These are phyloP conservation scores for Termitomyces sp. DNA, from an alignment of 768 basidiomycete species.

Conservation along the genomic window DNA sequence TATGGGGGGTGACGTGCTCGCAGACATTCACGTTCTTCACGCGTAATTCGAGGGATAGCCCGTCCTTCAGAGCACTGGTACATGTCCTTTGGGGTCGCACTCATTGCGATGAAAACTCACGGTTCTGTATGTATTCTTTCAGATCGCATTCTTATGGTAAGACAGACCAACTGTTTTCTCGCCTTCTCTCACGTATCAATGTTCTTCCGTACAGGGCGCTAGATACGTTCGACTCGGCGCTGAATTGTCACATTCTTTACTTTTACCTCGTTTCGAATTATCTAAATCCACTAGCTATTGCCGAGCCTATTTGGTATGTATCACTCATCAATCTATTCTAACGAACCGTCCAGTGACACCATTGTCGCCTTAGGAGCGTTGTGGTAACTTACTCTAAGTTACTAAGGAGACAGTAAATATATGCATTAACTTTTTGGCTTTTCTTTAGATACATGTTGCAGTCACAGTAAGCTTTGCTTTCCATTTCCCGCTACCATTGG, in stretches of 20 bases:
- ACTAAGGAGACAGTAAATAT: neutral
- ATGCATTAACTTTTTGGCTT: neutral
- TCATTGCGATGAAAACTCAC: neutral
- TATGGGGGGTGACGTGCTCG: conserved; percentile 54
- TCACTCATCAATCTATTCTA: neutral
- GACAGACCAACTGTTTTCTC: neutral
- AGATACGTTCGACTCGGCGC: conserved; percentile 50
- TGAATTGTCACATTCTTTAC: conserved; percentile 53
- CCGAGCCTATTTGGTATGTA: conserved; percentile 43
- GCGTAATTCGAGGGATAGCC: conserved; percentile 26
- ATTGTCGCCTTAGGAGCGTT: conserved; percentile 35
- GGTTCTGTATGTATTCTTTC: neutral
- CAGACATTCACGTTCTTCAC: conserved; percentile 51
- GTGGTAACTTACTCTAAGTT: conserved; percentile 33
- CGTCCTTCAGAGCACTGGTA: conserved; percentile 32
- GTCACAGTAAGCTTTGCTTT: conserved; percentile 37
- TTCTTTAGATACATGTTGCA: conserved; percentile 43
- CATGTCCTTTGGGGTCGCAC: conserved; percentile 1
- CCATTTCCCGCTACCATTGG: neutral
- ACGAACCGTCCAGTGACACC: neutral
- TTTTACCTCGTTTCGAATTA: conserved; percentile 54
- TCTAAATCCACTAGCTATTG: conserved; percentile 38
- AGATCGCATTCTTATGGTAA: conserved; percentile 32
- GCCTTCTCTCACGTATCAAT: neutral
- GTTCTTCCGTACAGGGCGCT: conserved; percentile 30